These are phyloP conservation scores for Dacryopinax primogenitus DNA, from an alignment of 768 basidiomycete species.

Conservation along the genomic window DNA sequence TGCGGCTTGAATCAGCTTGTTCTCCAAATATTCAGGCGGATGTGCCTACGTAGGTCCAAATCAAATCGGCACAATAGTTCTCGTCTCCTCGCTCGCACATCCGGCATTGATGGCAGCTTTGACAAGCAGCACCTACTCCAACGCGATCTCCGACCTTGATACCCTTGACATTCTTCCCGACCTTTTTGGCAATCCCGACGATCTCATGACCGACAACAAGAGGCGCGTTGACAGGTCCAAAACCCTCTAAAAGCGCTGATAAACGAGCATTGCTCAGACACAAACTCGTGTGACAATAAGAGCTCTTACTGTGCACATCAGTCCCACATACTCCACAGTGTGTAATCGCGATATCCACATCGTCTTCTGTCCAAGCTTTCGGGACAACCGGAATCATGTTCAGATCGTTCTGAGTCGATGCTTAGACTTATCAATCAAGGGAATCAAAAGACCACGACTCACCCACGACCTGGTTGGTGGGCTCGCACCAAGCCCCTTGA, in stretches of 20 bases:
- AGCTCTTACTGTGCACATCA: not conserved
- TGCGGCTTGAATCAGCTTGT: not conserved
- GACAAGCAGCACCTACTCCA: conserved; percentile 32
- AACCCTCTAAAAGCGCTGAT: conserved; percentile 22
- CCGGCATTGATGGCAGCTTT: conserved; percentile 19
- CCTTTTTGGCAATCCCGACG: conserved; percentile 24
- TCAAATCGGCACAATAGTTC: conserved; percentile 13
- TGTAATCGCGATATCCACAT: not conserved
- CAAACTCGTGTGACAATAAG: not conserved
- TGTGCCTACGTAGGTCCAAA: conserved; percentile 13
- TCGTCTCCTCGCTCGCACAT: conserved; percentile 18
- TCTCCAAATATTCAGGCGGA: conserved; percentile 14
- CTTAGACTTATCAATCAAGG: not conserved
- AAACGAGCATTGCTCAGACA: not conserved
- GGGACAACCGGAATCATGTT: not conserved
- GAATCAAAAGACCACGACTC: not conserved
- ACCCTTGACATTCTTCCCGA: conserved; percentile 28
- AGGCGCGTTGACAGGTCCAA: conserved; percentile 16
- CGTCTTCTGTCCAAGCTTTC: not conserved
- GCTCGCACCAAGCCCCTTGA: conserved; percentile 3
- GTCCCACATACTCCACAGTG: not conserved
- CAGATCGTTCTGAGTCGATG: not conserved
- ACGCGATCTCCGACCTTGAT: conserved; percentile 31
- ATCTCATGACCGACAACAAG: conserved; percentile 23
- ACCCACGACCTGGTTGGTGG: not conserved